Evolutionary conservation across 306 rosid species (phyloP).

Genomic region (Gleditsia sinensis): DNA sequence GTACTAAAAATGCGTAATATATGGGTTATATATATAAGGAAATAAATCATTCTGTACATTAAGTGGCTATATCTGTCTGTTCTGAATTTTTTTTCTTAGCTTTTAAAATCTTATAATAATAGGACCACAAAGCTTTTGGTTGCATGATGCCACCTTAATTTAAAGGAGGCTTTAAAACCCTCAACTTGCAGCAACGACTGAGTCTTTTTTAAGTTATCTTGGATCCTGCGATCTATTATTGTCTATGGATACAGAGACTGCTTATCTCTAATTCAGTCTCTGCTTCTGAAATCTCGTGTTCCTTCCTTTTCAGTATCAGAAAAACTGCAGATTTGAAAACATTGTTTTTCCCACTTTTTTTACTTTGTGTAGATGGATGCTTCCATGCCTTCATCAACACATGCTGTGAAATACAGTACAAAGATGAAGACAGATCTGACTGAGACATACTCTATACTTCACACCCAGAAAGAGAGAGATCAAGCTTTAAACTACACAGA

Average conservation of each 20-base stretch:
- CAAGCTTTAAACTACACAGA: background rate
- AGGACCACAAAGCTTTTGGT: slow-evolving; percentile 41
- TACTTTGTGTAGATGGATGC: slow-evolving; percentile 31
- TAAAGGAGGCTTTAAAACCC: slow-evolving; percentile 12
- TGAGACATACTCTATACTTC: slow-evolving; percentile 14
- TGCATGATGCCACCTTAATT: slow-evolving; percentile 23
- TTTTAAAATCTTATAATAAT: background rate
- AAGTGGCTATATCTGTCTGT: background rate
- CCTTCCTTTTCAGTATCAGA: slow-evolving; percentile 60
- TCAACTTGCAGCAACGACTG: slow-evolving; percentile 34
- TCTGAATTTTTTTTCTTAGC: background rate
- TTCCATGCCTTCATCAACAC: slow-evolving; percentile 38
- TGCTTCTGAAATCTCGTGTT: slow-evolving; percentile 41
- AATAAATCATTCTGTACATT: slow-evolving; percentile 15
- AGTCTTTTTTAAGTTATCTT: slow-evolving; percentile 48
- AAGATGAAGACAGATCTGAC: slow-evolving; percentile 18
- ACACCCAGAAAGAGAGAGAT: background rate
- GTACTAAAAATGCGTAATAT: too few relatives aligned
- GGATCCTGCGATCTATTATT: slow-evolving; percentile 60
- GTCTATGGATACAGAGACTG: slow-evolving; percentile 33
- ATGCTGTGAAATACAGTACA: slow-evolving; percentile 45
- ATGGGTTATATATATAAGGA: background rate
- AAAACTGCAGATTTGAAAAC: slow-evolving; percentile 46
- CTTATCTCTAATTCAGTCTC: slow-evolving; percentile 41
- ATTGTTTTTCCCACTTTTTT: slow-evolving; percentile 28